Conservation (phyloP, 1,139 yeast species). For the Yamadazyma pseudoaaseri region DNA sequence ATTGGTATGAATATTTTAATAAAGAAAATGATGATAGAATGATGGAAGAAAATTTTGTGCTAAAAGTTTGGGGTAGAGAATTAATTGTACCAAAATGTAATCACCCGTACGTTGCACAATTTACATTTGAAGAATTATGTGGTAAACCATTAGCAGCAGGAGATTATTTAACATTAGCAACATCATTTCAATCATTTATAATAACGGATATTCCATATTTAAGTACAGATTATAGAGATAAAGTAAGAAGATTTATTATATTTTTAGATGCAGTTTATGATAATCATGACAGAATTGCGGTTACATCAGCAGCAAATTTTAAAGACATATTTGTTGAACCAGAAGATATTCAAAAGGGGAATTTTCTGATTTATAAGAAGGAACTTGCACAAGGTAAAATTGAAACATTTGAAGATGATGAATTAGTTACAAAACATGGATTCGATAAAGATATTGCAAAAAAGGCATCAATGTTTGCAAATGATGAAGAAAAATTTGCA, state of each 20-base stretch:
- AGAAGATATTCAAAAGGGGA: constrained; percentile 56
- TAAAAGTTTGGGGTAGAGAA: constrained; percentile 86
- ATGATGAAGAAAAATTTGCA: constrained; percentile 94
- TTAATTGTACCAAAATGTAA: constrained; percentile 72
- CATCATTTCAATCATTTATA: constrained; percentile 72
- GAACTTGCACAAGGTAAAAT: constrained; percentile 36
- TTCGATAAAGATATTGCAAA: constrained; percentile 74
- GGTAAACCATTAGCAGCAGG: constrained; percentile 93
- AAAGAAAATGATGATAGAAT: constrained; percentile 39
- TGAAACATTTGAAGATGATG: constrained; percentile 54
- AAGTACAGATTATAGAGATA: constrained; percentile 74
- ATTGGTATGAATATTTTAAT: constrained; percentile 78
- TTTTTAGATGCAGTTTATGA: constrained; percentile 95
- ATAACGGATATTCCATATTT: constrained; percentile 90
- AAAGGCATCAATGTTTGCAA: constrained; percentile 74
- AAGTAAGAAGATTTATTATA: constrained; percentile 86
- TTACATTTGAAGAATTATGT: constrained; percentile 81
- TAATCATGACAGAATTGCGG: constrained; percentile 81
- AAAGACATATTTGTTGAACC: constrained; percentile 85
- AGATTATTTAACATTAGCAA: constrained; percentile 82
- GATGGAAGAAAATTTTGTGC: constrained; percentile 30
- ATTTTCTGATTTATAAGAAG: constrained; percentile 47
- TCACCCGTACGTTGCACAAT: constrained; percentile 83
- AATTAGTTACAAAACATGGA: constrained; percentile 67
- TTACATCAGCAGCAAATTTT: constrained; percentile 85